Evolutionary conservation across 2,329 filamentous ascomycete species (phyloP).

Genomic region (Nemania diffusa): DNA sequence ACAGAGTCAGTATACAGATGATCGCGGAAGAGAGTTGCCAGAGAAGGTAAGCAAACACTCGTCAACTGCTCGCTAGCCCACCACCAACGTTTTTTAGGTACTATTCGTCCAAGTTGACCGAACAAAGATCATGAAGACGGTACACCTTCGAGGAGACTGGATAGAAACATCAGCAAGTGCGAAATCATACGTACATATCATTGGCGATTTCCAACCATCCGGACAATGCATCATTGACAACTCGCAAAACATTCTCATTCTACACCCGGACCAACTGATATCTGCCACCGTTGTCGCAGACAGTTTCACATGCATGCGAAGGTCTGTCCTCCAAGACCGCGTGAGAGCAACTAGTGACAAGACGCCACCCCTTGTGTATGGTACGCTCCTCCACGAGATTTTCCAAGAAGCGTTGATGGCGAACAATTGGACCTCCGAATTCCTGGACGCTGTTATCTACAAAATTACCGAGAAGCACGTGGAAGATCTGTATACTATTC

Average conservation of each 20-base stretch:
- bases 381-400: slow-evolving; percentile 92
- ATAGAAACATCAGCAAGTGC: slow-evolving; percentile 79
- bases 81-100: slow-evolving; percentile 64
- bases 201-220: slow-evolving; percentile 75
- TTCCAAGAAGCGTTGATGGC: slow-evolving; percentile 89
- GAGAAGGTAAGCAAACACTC: slow-evolving; percentile 77
- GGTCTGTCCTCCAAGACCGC: slow-evolving; percentile 92
- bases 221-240: slow-evolving; percentile 88
- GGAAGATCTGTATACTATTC: slow-evolving; percentile 90
- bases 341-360: slow-evolving; percentile 89
- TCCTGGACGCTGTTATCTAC: slow-evolving; percentile 74
- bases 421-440: slow-evolving; percentile 81
- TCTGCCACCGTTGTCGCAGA: slow-evolving; percentile 97
- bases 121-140: slow-evolving; percentile 70
- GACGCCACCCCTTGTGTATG: slow-evolving; percentile 85
- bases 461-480: slow-evolving; percentile 79
- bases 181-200: slow-evolving; percentile 85
- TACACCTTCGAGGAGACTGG: slow-evolving; percentile 88
- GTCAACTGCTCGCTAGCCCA: slow-evolving; percentile 6
- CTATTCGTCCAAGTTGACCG: slow-evolving; percentile 84
- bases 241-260: slow-evolving; percentile 81
- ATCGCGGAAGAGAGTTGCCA: slow-evolving; percentile 65
- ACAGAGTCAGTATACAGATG: slow-evolving; percentile 73
- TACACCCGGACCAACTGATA: slow-evolving; percentile 95
- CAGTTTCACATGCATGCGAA: slow-evolving; percentile 89